Base-by-base conservation (phyloP, 116 monocot genomes). In the Papilionanthe hybrid region DNA sequence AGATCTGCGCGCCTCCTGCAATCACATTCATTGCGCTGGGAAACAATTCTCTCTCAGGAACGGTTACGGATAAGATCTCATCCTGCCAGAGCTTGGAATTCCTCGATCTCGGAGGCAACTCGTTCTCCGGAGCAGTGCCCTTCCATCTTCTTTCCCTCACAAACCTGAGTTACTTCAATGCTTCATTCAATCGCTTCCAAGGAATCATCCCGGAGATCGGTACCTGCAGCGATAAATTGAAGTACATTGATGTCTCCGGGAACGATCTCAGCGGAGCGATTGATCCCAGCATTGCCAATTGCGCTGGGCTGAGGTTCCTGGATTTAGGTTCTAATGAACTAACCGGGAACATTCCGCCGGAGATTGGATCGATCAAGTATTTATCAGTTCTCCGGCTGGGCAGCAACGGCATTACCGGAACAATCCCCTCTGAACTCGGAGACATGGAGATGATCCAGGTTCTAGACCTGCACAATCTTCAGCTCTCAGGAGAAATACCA, bases 101-200 rank as follows among this genome's bases (percentile, higher is more conserved):
- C 43, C 82, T 99, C 65, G 95, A 99, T 77, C 78, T 99, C 27
- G 90, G 93, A 7, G 78, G 84, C 75, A 99, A 99, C 75, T 75
- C 81, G 42, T 95, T 99, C 63, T 50, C 84, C 18, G 99, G 99
- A 29, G 19, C 78, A 6, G 83, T 72, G 13, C 99, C 99, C 1
- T 95, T 95, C 72, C 79, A 79, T n/a, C 85, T 93, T 55, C 80
- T 99, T 22, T 53, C 65, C 25, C 75, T 90, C 77, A 72, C 53
- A 41, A 99, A 93, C 58, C 80, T 99, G 79, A 92, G 81, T 68
- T 93, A 93, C 75, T 90, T 99, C 78, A 93, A 99, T 57, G 78
- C 78, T 11, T 99, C 99, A 0, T 85, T 66, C 77, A 99, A 99
- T 77, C 41, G 72, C 0, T 93, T 99, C 72, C 42, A 55, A 5